Evolutionary conservation across 495 filamentous ascomycete genomes (phyloP).

Genomic region (Penicillium verhagenii): DNA sequence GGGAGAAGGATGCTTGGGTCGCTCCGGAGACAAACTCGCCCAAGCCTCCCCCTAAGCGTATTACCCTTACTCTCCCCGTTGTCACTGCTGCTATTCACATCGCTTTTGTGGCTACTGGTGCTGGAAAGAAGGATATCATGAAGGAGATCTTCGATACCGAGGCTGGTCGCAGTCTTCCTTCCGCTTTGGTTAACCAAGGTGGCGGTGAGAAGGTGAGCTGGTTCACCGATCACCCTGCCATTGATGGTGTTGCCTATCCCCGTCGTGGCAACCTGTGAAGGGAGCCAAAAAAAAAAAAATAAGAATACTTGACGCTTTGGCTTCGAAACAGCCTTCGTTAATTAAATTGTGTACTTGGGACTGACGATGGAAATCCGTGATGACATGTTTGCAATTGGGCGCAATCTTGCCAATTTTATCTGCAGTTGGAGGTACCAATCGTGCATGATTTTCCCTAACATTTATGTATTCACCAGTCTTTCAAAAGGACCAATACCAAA

Average conservation of each 20-base stretch:
- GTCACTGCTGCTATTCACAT: conserved; percentile 79
- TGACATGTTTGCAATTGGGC: neutral
- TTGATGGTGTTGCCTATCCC: conserved; percentile 80
- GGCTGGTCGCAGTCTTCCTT: conserved; percentile 73
- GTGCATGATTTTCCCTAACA: neutral
- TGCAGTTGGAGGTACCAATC: neutral
- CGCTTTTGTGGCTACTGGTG: conserved; percentile 89
- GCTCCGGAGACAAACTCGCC: conserved; percentile 86
- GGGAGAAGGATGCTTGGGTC: conserved; percentile 91
- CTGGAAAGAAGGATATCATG: conserved; percentile 84
- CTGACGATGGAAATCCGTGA: neutral
- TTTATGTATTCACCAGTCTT: neutral
- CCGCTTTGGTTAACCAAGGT: conserved; percentile 79
- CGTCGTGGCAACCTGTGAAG: conserved; percentile 37
- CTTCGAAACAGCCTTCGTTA: neutral
- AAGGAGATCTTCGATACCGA: conserved; percentile 85
- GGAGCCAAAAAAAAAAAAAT: neutral
- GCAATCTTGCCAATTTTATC: neutral
- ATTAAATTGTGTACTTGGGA: neutral
- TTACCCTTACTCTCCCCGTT: conserved; percentile 89
- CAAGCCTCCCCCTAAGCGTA: conserved; percentile 87
- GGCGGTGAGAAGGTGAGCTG: conserved; percentile 85
- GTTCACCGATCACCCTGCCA: conserved; percentile 85
- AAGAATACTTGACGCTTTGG: neutral
- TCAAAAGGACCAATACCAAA: neutral